Percentiles rank a stretch among this genome's conserved stretches.
Evolutionary conservation across 2,329 filamentous ascomycete genomes (phyloP).

Genomic region (Verticillium zaregamsianum): DNA sequence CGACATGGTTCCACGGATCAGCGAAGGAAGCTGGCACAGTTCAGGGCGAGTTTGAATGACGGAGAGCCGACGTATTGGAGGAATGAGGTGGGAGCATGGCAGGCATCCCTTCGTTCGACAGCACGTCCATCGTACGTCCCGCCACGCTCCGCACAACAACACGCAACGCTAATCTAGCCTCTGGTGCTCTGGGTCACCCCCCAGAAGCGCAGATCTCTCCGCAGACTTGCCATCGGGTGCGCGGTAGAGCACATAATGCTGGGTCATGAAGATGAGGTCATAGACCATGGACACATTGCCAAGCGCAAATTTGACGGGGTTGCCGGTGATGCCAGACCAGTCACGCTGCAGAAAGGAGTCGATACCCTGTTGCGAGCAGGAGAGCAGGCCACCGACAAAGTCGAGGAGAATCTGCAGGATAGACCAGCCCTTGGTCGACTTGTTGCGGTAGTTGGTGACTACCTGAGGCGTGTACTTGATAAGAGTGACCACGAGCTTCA

Average conservation of each 20-base stretch:
- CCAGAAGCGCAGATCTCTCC: constrained; percentile 12
- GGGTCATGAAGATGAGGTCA: constrained; percentile 78
- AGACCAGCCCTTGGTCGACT: constrained; percentile 83
- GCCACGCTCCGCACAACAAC: neutral
- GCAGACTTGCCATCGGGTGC: constrained; percentile 11
- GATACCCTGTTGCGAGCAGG: constrained; percentile 74
- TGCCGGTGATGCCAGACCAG: constrained; percentile 88
- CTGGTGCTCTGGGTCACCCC: constrained; percentile 12
- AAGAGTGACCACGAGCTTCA: constrained; percentile 84
- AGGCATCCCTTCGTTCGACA: too few species aligned
- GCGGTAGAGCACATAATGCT: constrained; percentile 81
- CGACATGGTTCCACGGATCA: too few species aligned
- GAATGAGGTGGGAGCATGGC: too few species aligned
- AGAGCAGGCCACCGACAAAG: constrained; percentile 74
- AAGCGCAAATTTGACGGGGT: constrained; percentile 84
- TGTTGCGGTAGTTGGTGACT: constrained; percentile 75
- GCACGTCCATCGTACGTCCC: neutral
- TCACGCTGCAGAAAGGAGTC: constrained; percentile 81
- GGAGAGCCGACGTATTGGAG: too few species aligned
- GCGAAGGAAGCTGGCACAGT: too few species aligned
- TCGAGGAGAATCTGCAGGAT: constrained; percentile 84
- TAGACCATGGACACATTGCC: constrained; percentile 84
- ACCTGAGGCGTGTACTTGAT: constrained; percentile 93
- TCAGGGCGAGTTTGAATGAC: too few species aligned
- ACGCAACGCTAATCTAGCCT: constrained; percentile 10